These are phyloP conservation scores for Lepidium aucheri DNA, from an alignment of 345 rosid species.

Conservation along the genomic window DNA sequence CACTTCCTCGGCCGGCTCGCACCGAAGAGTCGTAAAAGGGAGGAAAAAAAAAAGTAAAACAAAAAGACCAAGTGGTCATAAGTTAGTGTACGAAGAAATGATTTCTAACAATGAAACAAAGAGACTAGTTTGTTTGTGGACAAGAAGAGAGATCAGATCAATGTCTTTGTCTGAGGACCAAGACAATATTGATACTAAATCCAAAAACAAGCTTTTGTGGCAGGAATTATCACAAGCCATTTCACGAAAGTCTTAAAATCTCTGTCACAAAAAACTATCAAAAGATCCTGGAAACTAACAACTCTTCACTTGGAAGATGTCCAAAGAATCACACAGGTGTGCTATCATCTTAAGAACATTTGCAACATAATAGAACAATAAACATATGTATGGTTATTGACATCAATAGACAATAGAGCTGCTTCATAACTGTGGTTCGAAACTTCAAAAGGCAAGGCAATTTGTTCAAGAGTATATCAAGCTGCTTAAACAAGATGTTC, in stretches of 20 bases:
- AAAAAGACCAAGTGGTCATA: background rate
- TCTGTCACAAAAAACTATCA: background rate
- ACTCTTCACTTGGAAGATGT: background rate
- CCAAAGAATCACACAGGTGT: background rate
- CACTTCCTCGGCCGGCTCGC: background rate
- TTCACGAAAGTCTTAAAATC: background rate
- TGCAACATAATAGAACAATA: background rate
- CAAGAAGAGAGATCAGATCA: slow-evolving; percentile 3
- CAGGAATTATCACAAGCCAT: background rate
- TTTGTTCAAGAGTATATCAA: background rate
- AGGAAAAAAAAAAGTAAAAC: background rate
- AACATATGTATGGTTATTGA: background rate
- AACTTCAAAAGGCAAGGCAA: background rate
- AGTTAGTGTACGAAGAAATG: slow-evolving; percentile 11
- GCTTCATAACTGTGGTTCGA: background rate
- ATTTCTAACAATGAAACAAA: background rate
- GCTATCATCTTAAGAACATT: background rate
- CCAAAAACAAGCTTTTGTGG: background rate
- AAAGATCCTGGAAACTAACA: background rate
- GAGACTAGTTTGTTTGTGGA: background rate
- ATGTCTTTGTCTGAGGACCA: background rate
- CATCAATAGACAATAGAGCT: background rate
- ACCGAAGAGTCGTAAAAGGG: background rate
- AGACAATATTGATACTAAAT: background rate
- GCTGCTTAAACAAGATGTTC: background rate